Evolutionary conservation across 768 basidiomycete species (phyloP).

Genomic region (Termitomyces sp.): DNA sequence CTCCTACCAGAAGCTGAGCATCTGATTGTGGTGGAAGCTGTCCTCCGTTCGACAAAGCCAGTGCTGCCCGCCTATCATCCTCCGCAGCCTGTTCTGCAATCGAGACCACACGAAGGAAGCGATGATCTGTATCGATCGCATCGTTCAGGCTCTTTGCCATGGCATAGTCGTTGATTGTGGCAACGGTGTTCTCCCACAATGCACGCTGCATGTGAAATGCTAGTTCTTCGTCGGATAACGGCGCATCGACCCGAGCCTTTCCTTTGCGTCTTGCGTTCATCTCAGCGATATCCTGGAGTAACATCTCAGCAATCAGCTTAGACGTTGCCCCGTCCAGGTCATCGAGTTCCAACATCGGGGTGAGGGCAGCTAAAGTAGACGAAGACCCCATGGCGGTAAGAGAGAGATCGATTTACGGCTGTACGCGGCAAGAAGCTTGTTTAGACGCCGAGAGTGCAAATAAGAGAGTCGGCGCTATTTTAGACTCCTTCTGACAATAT

Average conservation of each 20-base stretch:
- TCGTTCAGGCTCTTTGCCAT: slow-evolving; percentile 16
- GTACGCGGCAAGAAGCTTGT: background rate
- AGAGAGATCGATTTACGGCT: background rate
- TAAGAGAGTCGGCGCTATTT: background rate
- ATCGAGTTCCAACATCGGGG: background rate
- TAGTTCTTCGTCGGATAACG: slow-evolving; percentile 17
- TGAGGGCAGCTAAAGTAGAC: background rate
- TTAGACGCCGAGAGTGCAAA: background rate
- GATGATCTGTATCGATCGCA: slow-evolving; percentile 13
- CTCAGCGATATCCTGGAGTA: slow-evolving; percentile 11
- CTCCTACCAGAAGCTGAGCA: slow-evolving; percentile 15
- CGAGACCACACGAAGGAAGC: slow-evolving; percentile 5
- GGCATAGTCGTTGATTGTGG: slow-evolving; percentile 5
- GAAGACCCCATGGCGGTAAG: background rate
- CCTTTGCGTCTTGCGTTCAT: slow-evolving; percentile 16
- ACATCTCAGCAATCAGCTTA: slow-evolving; percentile 6
- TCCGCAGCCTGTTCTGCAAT: slow-evolving; percentile 15
- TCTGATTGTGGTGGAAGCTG: slow-evolving; percentile 10
- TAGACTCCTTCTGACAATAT: too few relatives aligned
- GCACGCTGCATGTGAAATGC: slow-evolving; percentile 14
- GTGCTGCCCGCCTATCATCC: slow-evolving; percentile 17
- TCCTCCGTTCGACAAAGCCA: slow-evolving; percentile 6
- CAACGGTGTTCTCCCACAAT: slow-evolving; percentile 5
- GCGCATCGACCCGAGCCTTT: slow-evolving; percentile 15
- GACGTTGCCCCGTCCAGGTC: slow-evolving; percentile 10